Conservation (phyloP, 345 rosid genomes). For the Pelargonium nanum region DNA sequence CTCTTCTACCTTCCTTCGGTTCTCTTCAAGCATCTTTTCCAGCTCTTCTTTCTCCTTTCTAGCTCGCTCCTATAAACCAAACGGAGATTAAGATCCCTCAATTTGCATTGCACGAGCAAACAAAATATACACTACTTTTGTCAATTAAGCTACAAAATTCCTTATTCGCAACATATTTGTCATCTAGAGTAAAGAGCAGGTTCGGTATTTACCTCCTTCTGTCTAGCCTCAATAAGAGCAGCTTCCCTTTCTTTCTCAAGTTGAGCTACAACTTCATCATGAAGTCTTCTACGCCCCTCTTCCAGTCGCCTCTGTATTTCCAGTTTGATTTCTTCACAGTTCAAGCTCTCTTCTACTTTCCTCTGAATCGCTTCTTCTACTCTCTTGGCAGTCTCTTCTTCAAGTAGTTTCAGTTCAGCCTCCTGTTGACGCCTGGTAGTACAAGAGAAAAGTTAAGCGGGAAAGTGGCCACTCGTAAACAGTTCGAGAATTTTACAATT, state of each 20-base stretch:
- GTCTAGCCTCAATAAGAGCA: slow-evolving; percentile 51
- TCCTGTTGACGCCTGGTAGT: slow-evolving; percentile 79
- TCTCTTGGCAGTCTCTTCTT: slow-evolving; percentile 85
- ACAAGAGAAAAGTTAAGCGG: slow-evolving; percentile 24
- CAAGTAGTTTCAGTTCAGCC: slow-evolving; percentile 77
- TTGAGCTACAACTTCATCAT: slow-evolving; percentile 61
- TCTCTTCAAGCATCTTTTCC: slow-evolving; percentile 74
- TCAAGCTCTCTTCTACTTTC: slow-evolving; percentile 76
- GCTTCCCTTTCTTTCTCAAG: slow-evolving; percentile 82
- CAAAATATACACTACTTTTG: not conserved
- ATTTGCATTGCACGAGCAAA: not conserved
- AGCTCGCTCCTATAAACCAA: slow-evolving; percentile 49
- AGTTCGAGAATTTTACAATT: slow-evolving; percentile 4
- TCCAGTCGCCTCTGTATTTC: slow-evolving; percentile 60
- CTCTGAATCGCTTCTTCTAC: slow-evolving; percentile 68
- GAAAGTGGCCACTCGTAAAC: slow-evolving; percentile 17
- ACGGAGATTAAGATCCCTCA: not conserved
- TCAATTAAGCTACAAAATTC: no score
- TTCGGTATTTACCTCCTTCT: slow-evolving; percentile 58
- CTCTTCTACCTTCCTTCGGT: slow-evolving; percentile 64
- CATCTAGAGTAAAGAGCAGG: not conserved
- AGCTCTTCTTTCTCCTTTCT: slow-evolving; percentile 60
- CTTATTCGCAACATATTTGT: not conserved
- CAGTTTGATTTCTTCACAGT: slow-evolving; percentile 49
- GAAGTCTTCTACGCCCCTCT: slow-evolving; percentile 63